Conservation (phyloP, 345 rosid species). For the Euphorbia tirucalli region DNA sequence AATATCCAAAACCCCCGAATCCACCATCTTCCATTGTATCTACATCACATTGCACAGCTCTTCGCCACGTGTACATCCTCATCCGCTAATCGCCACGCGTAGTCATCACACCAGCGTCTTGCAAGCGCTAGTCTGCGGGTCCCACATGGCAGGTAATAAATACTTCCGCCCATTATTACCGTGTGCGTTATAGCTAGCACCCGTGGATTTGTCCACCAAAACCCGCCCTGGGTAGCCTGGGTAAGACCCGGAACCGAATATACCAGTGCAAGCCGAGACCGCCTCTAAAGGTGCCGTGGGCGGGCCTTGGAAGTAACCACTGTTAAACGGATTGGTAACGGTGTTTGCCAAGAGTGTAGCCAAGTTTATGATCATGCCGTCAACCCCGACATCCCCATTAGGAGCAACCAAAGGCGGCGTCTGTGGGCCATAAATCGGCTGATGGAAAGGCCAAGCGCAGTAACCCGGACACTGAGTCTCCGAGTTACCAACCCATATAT, state of each 20-base stretch:
- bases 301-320: slow-evolving; percentile 73
- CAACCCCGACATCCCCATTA: slow-evolving; percentile 86
- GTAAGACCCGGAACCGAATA: slow-evolving; percentile 78
- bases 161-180: slow-evolving; percentile 70
- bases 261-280: slow-evolving; percentile 71
- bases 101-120: slow-evolving; percentile 19
- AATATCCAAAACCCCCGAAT: background rate
- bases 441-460: slow-evolving; percentile 99
- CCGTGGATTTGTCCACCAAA: slow-evolving; percentile 57
- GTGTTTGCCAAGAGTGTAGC: slow-evolving; percentile 77
- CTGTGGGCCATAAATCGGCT: slow-evolving; percentile 87
- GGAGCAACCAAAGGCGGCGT: slow-evolving; percentile 79
- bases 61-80: background rate
- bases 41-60: background rate
- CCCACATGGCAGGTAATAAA: slow-evolving; percentile 90
- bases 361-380: slow-evolving; percentile 84
- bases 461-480: slow-evolving; percentile 81
- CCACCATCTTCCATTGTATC: background rate
- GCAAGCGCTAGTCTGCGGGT: slow-evolving; percentile 64
- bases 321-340: slow-evolving; percentile 70
- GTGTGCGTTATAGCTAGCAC: slow-evolving; percentile 76
- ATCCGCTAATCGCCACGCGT: background rate
- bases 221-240: slow-evolving; percentile 76
- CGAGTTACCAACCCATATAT: slow-evolving; percentile 88
- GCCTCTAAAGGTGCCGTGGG: slow-evolving; percentile 72